phyloP scores from a whole-genome alignment of 345 rosid genomes.

The Diplotaxis tenuifolia region DNA sequence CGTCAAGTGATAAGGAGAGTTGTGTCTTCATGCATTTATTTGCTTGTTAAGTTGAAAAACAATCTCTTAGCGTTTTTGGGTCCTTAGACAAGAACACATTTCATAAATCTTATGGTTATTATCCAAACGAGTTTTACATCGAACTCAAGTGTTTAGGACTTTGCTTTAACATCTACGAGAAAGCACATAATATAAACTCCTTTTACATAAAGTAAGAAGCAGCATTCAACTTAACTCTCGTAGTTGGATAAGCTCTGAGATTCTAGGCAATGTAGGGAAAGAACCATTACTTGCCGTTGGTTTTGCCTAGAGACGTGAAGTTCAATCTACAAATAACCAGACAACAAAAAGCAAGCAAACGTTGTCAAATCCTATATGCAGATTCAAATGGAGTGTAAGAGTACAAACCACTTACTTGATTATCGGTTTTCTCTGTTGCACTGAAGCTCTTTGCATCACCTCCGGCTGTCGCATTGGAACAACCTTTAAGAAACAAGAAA shows the following conservation, averaged over 20 bases:
- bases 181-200: neutral
- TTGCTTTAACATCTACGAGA: conserved; percentile 12
- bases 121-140: conserved; percentile 19
- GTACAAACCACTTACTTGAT: conserved; percentile 55
- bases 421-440: conserved; percentile 60
- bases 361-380: neutral
- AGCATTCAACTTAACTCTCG: neutral
- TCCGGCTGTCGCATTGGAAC: conserved; percentile 30
- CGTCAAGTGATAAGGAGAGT: too few species aligned
- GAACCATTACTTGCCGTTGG: conserved; percentile 28
- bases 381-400: neutral
- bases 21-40: too few species aligned
- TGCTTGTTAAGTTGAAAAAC: too few species aligned
- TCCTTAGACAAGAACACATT: too few species aligned
- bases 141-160: conserved; percentile 1
- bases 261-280: conserved; percentile 2
- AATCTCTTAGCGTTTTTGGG: too few species aligned
- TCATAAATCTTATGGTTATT: too few species aligned
- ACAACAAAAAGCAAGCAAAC: conserved; percentile 16
- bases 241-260: neutral
- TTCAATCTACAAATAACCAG: conserved; percentile 54
- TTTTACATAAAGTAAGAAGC: conserved; percentile 19
- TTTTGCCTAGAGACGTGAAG: conserved; percentile 74
- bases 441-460: conserved; percentile 42
- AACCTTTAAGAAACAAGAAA: conserved; percentile 45